Percentiles rank a stretch among this genome's conserved stretches.
Evolutionary conservation across 306 rosid genomes (phyloP).

Genomic region (Mimosa pudica): DNA sequence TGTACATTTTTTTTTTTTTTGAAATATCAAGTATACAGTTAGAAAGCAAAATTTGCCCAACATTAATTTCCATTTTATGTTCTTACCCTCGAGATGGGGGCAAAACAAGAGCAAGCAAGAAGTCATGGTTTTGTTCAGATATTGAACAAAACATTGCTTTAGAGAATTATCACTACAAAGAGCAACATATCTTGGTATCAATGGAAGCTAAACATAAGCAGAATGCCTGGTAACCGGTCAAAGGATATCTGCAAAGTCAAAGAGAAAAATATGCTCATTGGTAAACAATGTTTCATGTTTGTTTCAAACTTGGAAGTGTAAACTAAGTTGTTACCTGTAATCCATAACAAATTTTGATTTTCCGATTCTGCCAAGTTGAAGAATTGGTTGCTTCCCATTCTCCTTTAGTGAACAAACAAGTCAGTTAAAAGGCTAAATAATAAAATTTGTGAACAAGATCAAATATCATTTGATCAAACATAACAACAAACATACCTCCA

Average conservation of each 20-base stretch:
- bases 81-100: neutral
- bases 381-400: conserved; percentile 71
- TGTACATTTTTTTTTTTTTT: conserved; percentile 22
- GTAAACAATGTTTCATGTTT: neutral
- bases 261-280: conserved; percentile 28
- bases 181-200: conserved; percentile 88
- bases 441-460: neutral
- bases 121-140: conserved; percentile 54
- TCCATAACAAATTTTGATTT: conserved; percentile 87
- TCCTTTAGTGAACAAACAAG: conserved; percentile 50
- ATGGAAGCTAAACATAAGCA: conserved; percentile 87
- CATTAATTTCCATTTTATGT: neutral
- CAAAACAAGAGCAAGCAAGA: conserved; percentile 4
- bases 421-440: conserved; percentile 10
- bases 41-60: neutral
- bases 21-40: conserved; percentile 3
- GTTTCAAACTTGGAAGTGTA: neutral
- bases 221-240: conserved; percentile 97
- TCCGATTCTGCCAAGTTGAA: conserved; percentile 88
- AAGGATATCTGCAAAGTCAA: conserved; percentile 66
- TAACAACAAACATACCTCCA: conserved; percentile 61
- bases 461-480: conserved; percentile 9
- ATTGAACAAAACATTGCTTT: conserved; percentile 46
- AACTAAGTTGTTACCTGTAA: conserved; percentile 59
- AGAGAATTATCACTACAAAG: conserved; percentile 43